Evolutionary conservation across 306 rosid genomes (phyloP).

Genomic region (Cicer yamashitae): DNA sequence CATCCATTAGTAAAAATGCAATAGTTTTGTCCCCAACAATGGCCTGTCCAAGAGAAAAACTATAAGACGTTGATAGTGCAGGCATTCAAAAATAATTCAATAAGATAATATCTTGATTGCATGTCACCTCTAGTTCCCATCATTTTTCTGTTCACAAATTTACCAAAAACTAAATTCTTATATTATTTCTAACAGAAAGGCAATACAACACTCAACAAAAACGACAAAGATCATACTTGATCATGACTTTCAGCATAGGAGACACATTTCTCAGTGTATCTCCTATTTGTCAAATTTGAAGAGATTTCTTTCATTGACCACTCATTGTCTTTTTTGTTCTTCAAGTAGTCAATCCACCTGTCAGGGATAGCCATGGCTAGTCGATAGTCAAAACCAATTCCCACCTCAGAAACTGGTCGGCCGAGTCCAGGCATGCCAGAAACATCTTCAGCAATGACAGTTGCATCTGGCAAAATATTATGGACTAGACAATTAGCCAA

Average conservation of each 20-base stretch:
- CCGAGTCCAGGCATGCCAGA: conserved; percentile 99
- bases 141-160: conserved; percentile 39
- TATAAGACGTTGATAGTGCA: conserved; percentile 12
- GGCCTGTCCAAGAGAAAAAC: conserved; percentile 61
- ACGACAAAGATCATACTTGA: conserved; percentile 63
- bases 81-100: conserved; percentile 21
- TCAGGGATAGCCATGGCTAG: conserved; percentile 95
- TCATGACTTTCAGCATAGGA: conserved; percentile 98
- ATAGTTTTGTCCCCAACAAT: conserved; percentile 96
- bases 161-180: conserved; percentile 25
- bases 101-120: conserved; percentile 23
- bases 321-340: conserved; percentile 75
- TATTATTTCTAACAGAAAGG: conserved; percentile 40
- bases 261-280: conserved; percentile 89
- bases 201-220: conserved; percentile 35
- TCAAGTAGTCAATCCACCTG: conserved; percentile 90
- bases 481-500: conserved; percentile 78
- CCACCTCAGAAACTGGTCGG: conserved; percentile 71
- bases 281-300: conserved; percentile 82
- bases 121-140: conserved; percentile 22
- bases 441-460: conserved; percentile 93
- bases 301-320: conserved; percentile 91
- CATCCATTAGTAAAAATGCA: conserved; percentile 82
- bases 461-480: conserved; percentile 78
- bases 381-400: conserved; percentile 90